These are phyloP conservation scores for Aspergillus baeticus DNA, from an alignment of 495 filamentous ascomycete genomes.

Conservation along the genomic window DNA sequence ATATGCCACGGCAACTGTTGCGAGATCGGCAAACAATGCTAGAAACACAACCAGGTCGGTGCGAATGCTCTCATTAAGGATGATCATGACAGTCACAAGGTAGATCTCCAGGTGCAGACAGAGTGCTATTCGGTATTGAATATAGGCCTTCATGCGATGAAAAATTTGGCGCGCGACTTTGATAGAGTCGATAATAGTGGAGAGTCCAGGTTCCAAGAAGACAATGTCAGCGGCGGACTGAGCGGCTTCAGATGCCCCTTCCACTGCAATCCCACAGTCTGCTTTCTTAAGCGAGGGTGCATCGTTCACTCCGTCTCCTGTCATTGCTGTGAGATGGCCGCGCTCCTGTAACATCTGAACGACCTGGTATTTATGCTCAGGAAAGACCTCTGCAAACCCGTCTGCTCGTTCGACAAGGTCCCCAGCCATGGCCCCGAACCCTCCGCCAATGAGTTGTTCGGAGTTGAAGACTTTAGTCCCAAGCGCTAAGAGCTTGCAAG, in stretches of 20 bases:
- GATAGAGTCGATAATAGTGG: slow-evolving; percentile 71
- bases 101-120: slow-evolving; percentile 74
- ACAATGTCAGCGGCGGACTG: slow-evolving; percentile 75
- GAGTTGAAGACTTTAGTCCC: slow-evolving; percentile 78
- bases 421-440: slow-evolving; percentile 66
- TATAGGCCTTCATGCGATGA: slow-evolving; percentile 78
- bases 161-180: slow-evolving; percentile 76
- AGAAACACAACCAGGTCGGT: slow-evolving; percentile 70
- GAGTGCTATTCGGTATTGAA: slow-evolving; percentile 75
- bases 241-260: slow-evolving; percentile 71
- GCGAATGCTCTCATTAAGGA: slow-evolving; percentile 68
- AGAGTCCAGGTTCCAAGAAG: slow-evolving; percentile 70
- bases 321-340: slow-evolving; percentile 96
- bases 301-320: slow-evolving; percentile 97
- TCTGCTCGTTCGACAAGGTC: slow-evolving; percentile 72
- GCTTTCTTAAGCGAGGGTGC: slow-evolving; percentile 95
- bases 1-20: slow-evolving; percentile 72
- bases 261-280: slow-evolving; percentile 72
- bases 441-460: slow-evolving; percentile 67
- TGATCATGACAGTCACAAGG: slow-evolving; percentile 70
- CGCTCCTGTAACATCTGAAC: slow-evolving; percentile 96
- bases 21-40: slow-evolving; percentile 71
- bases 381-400: slow-evolving; percentile 86
- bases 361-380: slow-evolving; percentile 97
- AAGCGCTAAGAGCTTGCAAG: slow-evolving; percentile 71